Evolutionary conservation across 306 rosid genomes (phyloP), one percentile per base, ranked within the genome.

Genomic region (Elaeagnus macrophylla): DNA sequence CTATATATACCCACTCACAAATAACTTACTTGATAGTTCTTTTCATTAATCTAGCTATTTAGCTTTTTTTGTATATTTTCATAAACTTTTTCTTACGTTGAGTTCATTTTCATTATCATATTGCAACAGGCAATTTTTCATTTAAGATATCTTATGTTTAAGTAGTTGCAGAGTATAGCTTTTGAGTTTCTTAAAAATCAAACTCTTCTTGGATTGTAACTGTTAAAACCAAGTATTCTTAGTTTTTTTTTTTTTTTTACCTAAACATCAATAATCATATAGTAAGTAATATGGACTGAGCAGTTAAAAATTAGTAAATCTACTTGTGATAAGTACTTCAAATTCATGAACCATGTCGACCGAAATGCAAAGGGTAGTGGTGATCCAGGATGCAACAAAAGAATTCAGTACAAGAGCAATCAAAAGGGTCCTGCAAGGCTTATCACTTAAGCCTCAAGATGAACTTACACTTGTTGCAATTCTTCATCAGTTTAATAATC

Each of bases 361-460:
- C 9, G 49, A 46, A 50, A 81, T 66, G 37, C 72, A 77, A 61
- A 83, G 60, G 64, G 74, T 81, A 16, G 74, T 86, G 78, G 84
- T 81, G 84, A 75, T 83, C 67, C 85, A 83, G 38, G 90, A 83
- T 57, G 82, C 87, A 65, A 71, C 94, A 51, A 83, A 68, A 68
- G 76, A 79, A 47, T 78, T 75, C 42, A 74, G 87, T 65, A 48
- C 53, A 70, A 67, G 56, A 42, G 77, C 79, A 65, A 70, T 86
- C 45, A 38, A 10, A 60, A 61, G 55, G 64, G 67, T 75, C 74
- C 76, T 79, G 61, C 59, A 50, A 19, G 50, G 54, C 60, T 63
- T 72, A 36, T 62, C 79, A 37, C 75, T 72, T 39, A 69, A 73
- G 20, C 68, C 75, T 47, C 85, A 94, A 66, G 96, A 87, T 81